Percentiles rank a stretch among this genome's conserved stretches.
Conservation (phyloP, 768 basidiomycete species). For the Leccinum pellstonianum region DNA sequence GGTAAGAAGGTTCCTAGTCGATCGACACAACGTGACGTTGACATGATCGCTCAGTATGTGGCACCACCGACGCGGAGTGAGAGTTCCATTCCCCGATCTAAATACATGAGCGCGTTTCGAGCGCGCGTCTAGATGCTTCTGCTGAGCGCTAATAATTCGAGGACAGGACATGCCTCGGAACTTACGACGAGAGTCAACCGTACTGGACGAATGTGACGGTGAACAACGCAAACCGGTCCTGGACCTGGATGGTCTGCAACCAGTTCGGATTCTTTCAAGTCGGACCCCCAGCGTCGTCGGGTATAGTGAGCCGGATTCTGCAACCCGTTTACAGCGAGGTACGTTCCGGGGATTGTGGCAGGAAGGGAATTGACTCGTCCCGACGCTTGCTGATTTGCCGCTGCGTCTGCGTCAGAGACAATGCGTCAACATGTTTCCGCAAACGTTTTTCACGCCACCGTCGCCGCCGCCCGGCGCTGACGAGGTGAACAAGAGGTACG, state of each 20-base stretch:
- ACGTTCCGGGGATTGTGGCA: neutral
- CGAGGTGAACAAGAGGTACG: neutral
- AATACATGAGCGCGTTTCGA: neutral
- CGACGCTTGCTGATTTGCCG: neutral
- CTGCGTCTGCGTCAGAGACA: too few species aligned
- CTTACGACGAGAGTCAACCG: conserved; percentile 37
- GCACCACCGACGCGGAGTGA: conserved; percentile 44
- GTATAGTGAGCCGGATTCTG: neutral
- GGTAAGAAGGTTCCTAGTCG: neutral
- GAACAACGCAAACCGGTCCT: conserved; percentile 58
- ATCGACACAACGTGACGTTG: neutral
- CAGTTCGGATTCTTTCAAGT: conserved; percentile 57
- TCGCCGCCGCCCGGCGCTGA: neutral
- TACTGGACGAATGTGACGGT: conserved; percentile 57
- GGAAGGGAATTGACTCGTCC: neutral
- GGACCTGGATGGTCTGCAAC: conserved; percentile 76
- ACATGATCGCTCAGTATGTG: conserved; percentile 48
- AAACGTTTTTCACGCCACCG: neutral
- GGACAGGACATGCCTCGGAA: conserved; percentile 38
- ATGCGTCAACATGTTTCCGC: neutral
- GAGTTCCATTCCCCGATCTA: conserved; percentile 20
- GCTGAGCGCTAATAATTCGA: conserved; percentile 22
- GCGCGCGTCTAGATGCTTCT: neutral
- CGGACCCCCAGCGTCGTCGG: conserved; percentile 32
- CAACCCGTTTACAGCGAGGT: neutral